A percentile compares a stretch with the other conserved stretches of the same genome.
phyloP scores from a whole-genome alignment of 2,329 filamentous ascomycete genomes.

The Scleromitrula shiraiana region DNA sequence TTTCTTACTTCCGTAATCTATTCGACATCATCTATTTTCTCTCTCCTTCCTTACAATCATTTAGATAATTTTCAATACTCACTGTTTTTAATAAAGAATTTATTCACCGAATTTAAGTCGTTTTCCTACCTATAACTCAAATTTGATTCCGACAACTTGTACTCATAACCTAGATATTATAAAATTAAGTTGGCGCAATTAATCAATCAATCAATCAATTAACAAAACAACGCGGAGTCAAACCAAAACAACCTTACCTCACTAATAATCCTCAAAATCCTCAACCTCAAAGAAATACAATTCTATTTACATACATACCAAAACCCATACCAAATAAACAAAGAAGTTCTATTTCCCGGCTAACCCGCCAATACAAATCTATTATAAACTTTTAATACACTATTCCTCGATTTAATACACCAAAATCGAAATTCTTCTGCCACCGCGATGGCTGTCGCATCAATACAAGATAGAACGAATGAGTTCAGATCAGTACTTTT shows the following conservation, averaged over 20 bases:
- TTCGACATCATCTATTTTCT: not conserved
- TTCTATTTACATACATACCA: not conserved
- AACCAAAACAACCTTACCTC: not conserved
- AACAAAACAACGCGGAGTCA: too few relatives aligned
- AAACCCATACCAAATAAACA: not conserved
- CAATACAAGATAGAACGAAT: conserved; percentile 91
- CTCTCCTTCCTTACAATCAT: too few relatives aligned
- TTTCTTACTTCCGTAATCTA: not conserved
- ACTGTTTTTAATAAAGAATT: not conserved
- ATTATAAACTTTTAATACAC: not conserved
- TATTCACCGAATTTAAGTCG: not conserved
- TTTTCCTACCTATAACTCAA: not conserved
- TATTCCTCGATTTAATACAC: conserved; percentile 8
- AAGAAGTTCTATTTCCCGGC: not conserved
- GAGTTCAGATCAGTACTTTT: conserved; percentile 90
- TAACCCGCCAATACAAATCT: conserved; percentile 2
- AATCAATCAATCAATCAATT: too few relatives aligned
- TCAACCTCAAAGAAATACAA: not conserved
- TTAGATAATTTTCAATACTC: too few relatives aligned
- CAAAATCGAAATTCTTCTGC: not conserved
- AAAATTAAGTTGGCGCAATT: not conserved
- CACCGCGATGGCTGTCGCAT: conserved; percentile 51
- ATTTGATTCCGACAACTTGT: too few relatives aligned
- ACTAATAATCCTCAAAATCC: too few relatives aligned
- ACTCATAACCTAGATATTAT: too few relatives aligned